Evolutionary conservation across 1,139 yeast species (phyloP).

Genomic region (Debaryomycetaceae sp.): DNA sequence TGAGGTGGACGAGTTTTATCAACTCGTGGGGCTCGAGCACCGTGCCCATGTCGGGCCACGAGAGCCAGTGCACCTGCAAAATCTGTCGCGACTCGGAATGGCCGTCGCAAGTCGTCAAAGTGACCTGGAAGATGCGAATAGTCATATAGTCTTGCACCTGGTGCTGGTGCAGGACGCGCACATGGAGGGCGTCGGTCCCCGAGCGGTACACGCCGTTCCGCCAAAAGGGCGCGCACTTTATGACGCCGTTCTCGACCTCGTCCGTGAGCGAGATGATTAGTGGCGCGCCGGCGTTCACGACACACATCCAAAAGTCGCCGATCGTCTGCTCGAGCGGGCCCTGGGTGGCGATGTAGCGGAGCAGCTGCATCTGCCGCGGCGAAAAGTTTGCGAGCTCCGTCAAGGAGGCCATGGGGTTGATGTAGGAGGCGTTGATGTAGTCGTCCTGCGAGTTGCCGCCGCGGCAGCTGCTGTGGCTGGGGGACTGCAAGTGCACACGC

Average conservation of each 20-base stretch:
- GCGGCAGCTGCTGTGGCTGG: neutral
- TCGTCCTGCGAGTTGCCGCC: slow-evolving; percentile 4
- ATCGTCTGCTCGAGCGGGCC: slow-evolving; percentile 73
- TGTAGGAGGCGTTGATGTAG: slow-evolving; percentile 23
- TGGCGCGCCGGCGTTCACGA: slow-evolving; percentile 31
- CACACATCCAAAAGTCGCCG: slow-evolving; percentile 74
- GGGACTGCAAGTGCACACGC: slow-evolving; percentile 42
- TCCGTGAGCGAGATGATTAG: slow-evolving; percentile 40
- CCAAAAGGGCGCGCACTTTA: slow-evolving; percentile 51
- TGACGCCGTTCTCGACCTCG: slow-evolving; percentile 40
- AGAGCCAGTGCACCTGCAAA: slow-evolving; percentile 36
- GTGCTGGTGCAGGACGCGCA: slow-evolving; percentile 12
- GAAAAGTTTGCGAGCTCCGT: slow-evolving; percentile 4
- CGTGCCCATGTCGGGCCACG: slow-evolving; percentile 48
- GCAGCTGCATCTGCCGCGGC: slow-evolving; percentile 5
- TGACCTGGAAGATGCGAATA: slow-evolving; percentile 26
- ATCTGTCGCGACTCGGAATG: slow-evolving; percentile 12
- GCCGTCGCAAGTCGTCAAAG: slow-evolving; percentile 11
- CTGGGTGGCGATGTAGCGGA: slow-evolving; percentile 68
- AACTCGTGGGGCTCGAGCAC: slow-evolving; percentile 28
- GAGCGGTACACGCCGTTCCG: slow-evolving; percentile 33
- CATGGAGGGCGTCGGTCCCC: slow-evolving; percentile 20
- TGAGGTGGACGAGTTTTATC: slow-evolving; percentile 30
- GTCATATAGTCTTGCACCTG: slow-evolving; percentile 10
- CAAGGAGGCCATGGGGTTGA: slow-evolving; percentile 12